Conservation (phyloP, 768 basidiomycete genomes). For the Mycena latifolia region DNA sequence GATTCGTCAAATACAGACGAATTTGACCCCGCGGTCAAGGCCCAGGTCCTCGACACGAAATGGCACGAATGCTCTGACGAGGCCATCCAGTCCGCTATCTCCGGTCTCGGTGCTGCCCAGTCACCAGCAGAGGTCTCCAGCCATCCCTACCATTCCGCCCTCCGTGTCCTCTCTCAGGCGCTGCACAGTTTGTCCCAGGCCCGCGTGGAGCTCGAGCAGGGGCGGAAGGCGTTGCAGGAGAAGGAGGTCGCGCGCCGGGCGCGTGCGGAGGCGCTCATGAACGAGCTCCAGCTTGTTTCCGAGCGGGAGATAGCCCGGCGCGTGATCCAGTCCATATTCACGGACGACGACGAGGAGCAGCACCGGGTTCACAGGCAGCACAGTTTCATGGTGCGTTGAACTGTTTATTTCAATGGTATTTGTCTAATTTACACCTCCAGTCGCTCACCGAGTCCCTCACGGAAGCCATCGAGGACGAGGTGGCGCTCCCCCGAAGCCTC, state of each 20-base stretch:
- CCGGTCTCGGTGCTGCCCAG: conserved; percentile 58
- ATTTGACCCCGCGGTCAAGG: conserved; percentile 47
- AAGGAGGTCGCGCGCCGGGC: conserved; percentile 66
- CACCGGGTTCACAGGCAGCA: conserved; percentile 68
- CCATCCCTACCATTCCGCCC: conserved; percentile 74
- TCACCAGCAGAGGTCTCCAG: conserved; percentile 58
- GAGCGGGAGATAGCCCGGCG: conserved; percentile 78
- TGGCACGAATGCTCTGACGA: conserved; percentile 88
- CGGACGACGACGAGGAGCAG: conserved; percentile 58
- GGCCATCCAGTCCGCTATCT: conserved; percentile 74
- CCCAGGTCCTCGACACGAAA: conserved; percentile 70
- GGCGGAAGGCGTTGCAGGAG: conserved; percentile 63
- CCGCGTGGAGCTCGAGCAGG: conserved; percentile 75
- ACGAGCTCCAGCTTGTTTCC: conserved; percentile 63
- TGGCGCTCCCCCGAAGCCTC: conserved; percentile 49
- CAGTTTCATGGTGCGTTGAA: conserved; percentile 66
- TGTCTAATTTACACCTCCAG: conserved; percentile 44
- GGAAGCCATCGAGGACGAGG: conserved; percentile 67
- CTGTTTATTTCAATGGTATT: neutral
- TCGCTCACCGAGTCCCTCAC: conserved; percentile 66
- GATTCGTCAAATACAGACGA: conserved; percentile 51
- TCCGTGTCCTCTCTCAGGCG: conserved; percentile 79
- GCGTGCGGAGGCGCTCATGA: conserved; percentile 67
- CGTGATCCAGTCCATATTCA: conserved; percentile 76
- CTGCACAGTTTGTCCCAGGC: conserved; percentile 68